Conservation (phyloP, 768 basidiomycete species). For the Austroboletus eburneus region DNA sequence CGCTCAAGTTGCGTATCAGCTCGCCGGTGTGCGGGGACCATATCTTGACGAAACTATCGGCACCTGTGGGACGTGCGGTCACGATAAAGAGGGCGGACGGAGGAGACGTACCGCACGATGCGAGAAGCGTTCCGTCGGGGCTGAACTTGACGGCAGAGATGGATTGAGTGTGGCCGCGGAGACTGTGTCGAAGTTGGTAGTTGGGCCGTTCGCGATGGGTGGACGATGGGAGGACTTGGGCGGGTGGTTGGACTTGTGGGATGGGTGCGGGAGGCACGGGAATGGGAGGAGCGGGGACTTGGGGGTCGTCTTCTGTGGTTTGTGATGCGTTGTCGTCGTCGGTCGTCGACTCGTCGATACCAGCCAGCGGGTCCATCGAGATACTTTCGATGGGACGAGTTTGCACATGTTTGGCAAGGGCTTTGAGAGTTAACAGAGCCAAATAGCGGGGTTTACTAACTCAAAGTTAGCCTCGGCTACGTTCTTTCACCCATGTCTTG, state of each 20-base stretch:
- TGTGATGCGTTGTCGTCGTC: conserved; percentile 71
- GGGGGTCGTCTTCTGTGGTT: conserved; percentile 82
- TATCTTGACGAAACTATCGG: conserved; percentile 74
- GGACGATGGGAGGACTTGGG: conserved; percentile 33
- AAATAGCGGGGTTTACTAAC: conserved; percentile 8
- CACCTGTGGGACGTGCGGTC: conserved; percentile 43
- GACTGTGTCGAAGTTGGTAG: conserved; percentile 62
- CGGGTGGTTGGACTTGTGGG: conserved; percentile 28
- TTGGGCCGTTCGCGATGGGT: conserved; percentile 46
- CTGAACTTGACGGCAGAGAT: conserved; percentile 92
- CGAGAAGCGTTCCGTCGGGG: conserved; percentile 78
- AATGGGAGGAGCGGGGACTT: conserved; percentile 52
- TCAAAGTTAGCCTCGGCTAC: background rate
- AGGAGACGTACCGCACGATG: conserved; percentile 72
- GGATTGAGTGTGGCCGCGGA: conserved; percentile 75
- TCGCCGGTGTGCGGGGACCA: conserved; percentile 81
- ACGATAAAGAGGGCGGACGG: too few species aligned
- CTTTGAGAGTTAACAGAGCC: conserved; percentile 23
- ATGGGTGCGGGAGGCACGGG: conserved; percentile 34
- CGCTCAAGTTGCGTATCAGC: conserved; percentile 67
- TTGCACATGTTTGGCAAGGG: conserved; percentile 19
- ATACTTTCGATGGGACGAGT: conserved; percentile 13
- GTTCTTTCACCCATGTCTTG: conserved; percentile 10
- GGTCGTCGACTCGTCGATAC: conserved; percentile 43
- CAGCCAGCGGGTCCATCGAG: conserved; percentile 19